Conservation (phyloP, 164 flowering plant genomes). For the Kalanchoe fedtschenkoi region DNA sequence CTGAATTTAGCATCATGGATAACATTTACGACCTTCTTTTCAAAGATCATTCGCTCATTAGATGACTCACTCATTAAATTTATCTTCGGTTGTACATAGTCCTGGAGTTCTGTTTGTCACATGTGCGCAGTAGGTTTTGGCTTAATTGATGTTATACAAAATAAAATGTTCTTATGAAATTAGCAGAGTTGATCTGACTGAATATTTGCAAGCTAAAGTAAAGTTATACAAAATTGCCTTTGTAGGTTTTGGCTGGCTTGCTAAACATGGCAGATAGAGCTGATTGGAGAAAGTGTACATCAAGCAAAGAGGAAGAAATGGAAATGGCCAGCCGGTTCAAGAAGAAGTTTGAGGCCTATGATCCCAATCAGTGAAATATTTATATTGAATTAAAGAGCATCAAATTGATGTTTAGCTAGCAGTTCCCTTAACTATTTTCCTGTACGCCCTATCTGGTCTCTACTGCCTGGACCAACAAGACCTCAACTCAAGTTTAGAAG, state of each 20-base stretch:
- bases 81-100: too few relatives aligned
- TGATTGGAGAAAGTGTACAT: conserved; percentile 79
- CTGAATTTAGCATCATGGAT: too few relatives aligned
- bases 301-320: conserved; percentile 72
- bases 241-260: conserved; percentile 84
- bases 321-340: conserved; percentile 55
- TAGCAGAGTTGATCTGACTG: not conserved
- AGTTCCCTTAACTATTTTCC: too few relatives aligned
- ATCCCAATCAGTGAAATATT: conserved; percentile 32
- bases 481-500: too few relatives aligned
- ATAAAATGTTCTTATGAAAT: not conserved
- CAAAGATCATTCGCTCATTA: too few relatives aligned
- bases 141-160: too few relatives aligned
- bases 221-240: not conserved
- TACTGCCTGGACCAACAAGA: too few relatives aligned
- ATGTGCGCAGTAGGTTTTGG: too few relatives aligned
- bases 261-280: conserved; percentile 65
- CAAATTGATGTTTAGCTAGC: not conserved
- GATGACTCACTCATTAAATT: too few relatives aligned
- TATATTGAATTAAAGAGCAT: not conserved
- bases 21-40: too few relatives aligned
- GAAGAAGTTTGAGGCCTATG: conserved; percentile 46
- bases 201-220: not conserved
- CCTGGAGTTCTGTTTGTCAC: too few relatives aligned
- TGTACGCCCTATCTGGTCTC: too few relatives aligned